Base-by-base conservation (phyloP, 2,329 filamentous ascomycete species). In the Aureobasidium sp. region DNA sequence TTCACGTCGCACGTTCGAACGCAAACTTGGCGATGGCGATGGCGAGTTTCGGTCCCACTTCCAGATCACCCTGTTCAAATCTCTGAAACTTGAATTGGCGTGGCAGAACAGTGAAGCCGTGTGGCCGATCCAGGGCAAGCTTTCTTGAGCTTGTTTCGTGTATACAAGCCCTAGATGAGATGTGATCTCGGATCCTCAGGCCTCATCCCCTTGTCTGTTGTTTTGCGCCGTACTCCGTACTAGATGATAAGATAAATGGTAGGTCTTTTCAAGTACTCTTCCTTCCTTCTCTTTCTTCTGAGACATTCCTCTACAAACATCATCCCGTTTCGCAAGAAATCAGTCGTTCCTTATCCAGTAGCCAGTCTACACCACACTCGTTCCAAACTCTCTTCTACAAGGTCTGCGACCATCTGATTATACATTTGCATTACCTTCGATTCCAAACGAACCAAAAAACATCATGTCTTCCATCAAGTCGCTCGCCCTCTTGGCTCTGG, bases 401-500 rank as follows among this genome's bases (percentile, higher is more conserved):
- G 51, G 51, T 55, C 51, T 55, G 51, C 19, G 51, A 55, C 51
- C 51, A 33, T 25, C n/a, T 4, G 23, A 25, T 19, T 11, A 53
- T n/a, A 53, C 15, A 13, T 40, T 40, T 19, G 9, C 35, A 27
- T 29, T 21, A 25, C 6, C 2, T 43, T 33, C 37, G n/a, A 55
- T 2, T 42, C n/a, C 13, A 3, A 27, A 21, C 21, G 13, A 42
- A 42, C n/a, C n/a, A 29, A 29, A 37, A 43, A 49, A 23, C 35
- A 60, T 3, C 23, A 60, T 60, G 58, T 50, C 37, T 61, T 64
- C 64, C 42, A 62, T 66, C 62, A 66, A 61, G 53, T 61, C 61
- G 33, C 35, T 68, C 53, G 64, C 64, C 17, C 57, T 67, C 46
- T 47, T 69, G 27, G 65, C 67, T 49, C 63, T 69, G 54, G 59